These are phyloP conservation scores for Botrytis byssoidea DNA, from an alignment of 2,329 filamentous ascomycete species.

Conservation along the genomic window DNA sequence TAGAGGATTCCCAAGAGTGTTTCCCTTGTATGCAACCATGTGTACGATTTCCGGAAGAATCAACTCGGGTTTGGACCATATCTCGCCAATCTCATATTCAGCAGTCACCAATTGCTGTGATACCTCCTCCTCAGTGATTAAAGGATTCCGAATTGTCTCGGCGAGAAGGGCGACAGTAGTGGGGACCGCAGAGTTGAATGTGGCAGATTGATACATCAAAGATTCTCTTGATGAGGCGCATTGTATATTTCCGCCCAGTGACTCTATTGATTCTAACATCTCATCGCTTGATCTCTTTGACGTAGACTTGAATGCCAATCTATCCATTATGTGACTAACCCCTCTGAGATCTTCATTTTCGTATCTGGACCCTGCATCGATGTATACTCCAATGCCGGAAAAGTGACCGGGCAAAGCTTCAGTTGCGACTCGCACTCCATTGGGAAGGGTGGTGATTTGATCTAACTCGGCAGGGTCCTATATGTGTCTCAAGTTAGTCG, in stretches of 20 bases:
- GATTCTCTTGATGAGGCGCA: constrained; percentile 94
- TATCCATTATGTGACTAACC: constrained; percentile 93
- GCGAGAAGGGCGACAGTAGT: constrained; percentile 80
- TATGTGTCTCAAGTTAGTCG: constrained; percentile 26
- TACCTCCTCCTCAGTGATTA: constrained; percentile 84
- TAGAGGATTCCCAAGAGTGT: constrained; percentile 91
- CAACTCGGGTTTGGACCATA: constrained; percentile 95
- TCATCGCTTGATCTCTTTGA: constrained; percentile 69
- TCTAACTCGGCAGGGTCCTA: constrained; percentile 86
- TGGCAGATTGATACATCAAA: constrained; percentile 98
- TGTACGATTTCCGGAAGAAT: constrained; percentile 95
- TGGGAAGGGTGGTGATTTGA: constrained; percentile 81
- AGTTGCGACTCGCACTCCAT: constrained; percentile 91
- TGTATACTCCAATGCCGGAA: constrained; percentile 90
- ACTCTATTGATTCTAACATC: constrained; percentile 85
- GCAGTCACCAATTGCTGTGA: constrained; percentile 84
- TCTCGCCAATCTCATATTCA: constrained; percentile 93
- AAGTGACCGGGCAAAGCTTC: constrained; percentile 94
- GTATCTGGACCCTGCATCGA: constrained; percentile 92
- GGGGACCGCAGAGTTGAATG: constrained; percentile 90
- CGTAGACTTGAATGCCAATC: constrained; percentile 91
- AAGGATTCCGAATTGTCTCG: constrained; percentile 86
- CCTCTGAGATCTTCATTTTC: constrained; percentile 83
- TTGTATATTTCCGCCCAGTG: constrained; percentile 91
- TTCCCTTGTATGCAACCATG: constrained; percentile 92